These are phyloP conservation scores for Cladophialophora exuberans DNA, from an alignment of 2,329 filamentous ascomycete genomes.

Conservation along the genomic window DNA sequence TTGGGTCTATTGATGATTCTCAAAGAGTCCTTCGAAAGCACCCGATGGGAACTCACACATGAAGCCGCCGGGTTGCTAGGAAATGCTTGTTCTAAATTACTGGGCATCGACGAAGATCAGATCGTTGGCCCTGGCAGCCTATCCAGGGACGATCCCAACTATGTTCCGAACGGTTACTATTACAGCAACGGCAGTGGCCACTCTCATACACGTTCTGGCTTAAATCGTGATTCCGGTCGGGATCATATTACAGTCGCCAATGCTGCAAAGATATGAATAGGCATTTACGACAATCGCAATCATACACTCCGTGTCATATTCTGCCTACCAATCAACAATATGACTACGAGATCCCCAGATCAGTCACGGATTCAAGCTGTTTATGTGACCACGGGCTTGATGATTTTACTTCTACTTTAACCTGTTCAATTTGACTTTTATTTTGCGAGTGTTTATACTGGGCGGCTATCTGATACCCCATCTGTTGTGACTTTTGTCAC, in stretches of 20 bases:
- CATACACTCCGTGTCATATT: not conserved
- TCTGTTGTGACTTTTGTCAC: constrained; percentile 35
- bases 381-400: too few relatives aligned
- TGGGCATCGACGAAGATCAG: constrained; percentile 28
- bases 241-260: constrained; percentile 23
- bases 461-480: constrained; percentile 31
- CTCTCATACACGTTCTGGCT: constrained; percentile 3
- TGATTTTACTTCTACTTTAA: too few relatives aligned
- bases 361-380: not conserved
- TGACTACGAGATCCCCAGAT: not conserved
- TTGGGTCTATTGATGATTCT: constrained; percentile 80
- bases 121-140: constrained; percentile 17
- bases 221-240: constrained; percentile 15
- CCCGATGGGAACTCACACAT: constrained; percentile 87
- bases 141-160: constrained; percentile 10
- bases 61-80: constrained; percentile 80
- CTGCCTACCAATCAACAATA: not conserved
- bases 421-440: too few relatives aligned
- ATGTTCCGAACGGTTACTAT: constrained; percentile 11
- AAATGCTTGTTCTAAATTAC: constrained; percentile 73
- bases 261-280: constrained; percentile 18
- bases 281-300: not conserved
- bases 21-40: constrained; percentile 77
- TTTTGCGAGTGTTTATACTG: constrained; percentile 25
- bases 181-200: constrained; percentile 21